Base-by-base conservation (phyloP, 345 rosid species). In the Turritis glabra region DNA sequence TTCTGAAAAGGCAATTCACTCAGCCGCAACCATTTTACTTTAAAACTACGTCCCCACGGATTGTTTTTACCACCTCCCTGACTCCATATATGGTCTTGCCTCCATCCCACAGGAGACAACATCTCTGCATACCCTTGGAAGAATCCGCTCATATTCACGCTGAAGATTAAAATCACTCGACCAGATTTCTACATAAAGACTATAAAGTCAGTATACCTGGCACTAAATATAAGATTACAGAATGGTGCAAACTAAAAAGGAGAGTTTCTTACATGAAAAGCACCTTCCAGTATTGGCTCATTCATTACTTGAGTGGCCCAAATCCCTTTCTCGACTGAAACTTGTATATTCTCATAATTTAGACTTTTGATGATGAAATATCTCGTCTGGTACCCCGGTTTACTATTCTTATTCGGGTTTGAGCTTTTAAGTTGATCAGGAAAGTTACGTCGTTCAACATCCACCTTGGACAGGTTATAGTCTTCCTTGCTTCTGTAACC, bases 231-330 rank as follows among this genome's bases (percentile, higher is more conserved):
- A 67, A 80, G 55, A 74, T 17, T 78, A 72, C 43, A 79, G 55
- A 75, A 52, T 22, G 56, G 48, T 46, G 62, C 18, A 64, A 63
- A 59, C 50, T 35, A 18, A 22, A 71, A 59, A 57, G 30, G 54
- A 70, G 37, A 64, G 67, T 55, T 37, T 77, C 92, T 91, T 83
- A 91, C 97, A 81, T 79, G 83, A 87, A 91, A 94, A 73, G 96
- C 96, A 51, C 90, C 98, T 79, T 94, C 96, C 83, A 89, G 62
- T 74, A 94, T 91, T 65, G 97, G 97, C 83, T 94, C 98, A 82
- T 94, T 94, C 97, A 89, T 91, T 64, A 94, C 97, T 82, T 94
- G 97, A 79, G 98, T 94, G 72, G 98, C 98, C 98, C 97, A 94
- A 61, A 91, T 87, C 64, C 94, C 98, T 80, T 75, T 89, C 78